Evolutionary conservation across 2,329 filamentous ascomycete genomes (phyloP).

Genomic region (Venturia oleaginea): DNA sequence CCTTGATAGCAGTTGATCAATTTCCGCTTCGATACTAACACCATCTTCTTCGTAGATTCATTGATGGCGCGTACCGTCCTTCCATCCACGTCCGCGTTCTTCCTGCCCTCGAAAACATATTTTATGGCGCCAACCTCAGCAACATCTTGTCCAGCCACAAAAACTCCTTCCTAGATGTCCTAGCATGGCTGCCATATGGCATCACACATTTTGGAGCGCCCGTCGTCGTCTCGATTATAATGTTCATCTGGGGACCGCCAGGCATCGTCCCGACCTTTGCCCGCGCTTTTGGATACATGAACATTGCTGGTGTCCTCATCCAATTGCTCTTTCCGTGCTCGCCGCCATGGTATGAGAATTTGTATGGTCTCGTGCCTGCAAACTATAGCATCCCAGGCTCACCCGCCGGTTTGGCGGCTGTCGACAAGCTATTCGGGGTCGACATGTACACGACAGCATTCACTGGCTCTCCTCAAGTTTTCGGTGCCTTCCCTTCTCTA

Average conservation of each 20-base stretch:
- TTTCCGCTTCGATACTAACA: conserved; percentile 7
- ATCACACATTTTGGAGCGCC: conserved; percentile 84
- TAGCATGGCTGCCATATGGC: conserved; percentile 92
- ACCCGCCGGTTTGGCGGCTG: conserved; percentile 77
- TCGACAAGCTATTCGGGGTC: conserved; percentile 82
- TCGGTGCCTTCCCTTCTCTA: conserved; percentile 88
- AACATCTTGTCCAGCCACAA: conserved; percentile 92
- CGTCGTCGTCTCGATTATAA: conserved; percentile 63
- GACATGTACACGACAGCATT: conserved; percentile 92
- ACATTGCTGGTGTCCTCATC: conserved; percentile 75
- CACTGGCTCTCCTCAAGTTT: conserved; percentile 80
- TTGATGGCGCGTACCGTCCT: conserved; percentile 77
- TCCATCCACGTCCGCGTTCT: conserved; percentile 94
- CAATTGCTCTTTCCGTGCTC: conserved; percentile 90
- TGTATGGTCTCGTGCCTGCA: conserved; percentile 80
- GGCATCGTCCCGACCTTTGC: conserved; percentile 79
- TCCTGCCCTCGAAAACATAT: conserved; percentile 87
- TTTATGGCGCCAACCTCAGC: conserved; percentile 91
- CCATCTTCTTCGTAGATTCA: conserved; percentile 54
- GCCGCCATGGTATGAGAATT: conserved; percentile 93
- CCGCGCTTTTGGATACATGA: conserved; percentile 85
- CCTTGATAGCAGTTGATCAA: background rate
- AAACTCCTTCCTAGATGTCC: conserved; percentile 69
- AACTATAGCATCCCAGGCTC: conserved; percentile 88
- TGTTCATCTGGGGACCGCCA: conserved; percentile 85